A percentile compares a stretch with the other conserved stretches of the same genome.
phyloP scores from a whole-genome alignment of 345 rosid species.

The Syzygium aqueum region DNA sequence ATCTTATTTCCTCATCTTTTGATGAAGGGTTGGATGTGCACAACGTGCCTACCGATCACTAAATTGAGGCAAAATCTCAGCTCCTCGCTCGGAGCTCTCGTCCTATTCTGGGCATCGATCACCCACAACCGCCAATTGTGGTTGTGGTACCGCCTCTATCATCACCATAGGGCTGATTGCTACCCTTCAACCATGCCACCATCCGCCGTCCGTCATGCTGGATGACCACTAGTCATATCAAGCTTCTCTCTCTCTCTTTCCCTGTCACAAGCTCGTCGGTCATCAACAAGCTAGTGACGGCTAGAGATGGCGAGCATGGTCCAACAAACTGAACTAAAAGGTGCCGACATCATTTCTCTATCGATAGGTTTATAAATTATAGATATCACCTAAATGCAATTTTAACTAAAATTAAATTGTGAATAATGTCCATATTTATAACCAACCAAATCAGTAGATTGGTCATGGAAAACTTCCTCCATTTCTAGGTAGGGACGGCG shows the following conservation, averaged over 20 bases:
- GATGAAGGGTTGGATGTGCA: no score
- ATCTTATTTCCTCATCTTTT: no score
- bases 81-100: no score
- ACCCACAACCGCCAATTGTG: no score
- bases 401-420: neutral
- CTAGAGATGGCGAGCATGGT: neutral
- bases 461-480: neutral
- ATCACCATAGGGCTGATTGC: no score
- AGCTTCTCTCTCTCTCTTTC: neutral
- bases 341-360: neutral
- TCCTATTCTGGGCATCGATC: no score
- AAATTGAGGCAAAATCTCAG: no score
- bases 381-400: neutral
- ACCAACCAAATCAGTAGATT: no score
- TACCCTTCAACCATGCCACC: no score
- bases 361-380: neutral
- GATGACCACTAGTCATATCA: neutral
- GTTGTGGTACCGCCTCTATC: no score
- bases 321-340: neutral
- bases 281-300: neutral
- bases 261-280: neutral
- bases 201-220: neutral
- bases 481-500: neutral
- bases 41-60: no score
- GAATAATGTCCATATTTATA: neutral